phyloP scores from a whole-genome alignment of 2,329 filamentous ascomycete species.

The Nemania diffusa region DNA sequence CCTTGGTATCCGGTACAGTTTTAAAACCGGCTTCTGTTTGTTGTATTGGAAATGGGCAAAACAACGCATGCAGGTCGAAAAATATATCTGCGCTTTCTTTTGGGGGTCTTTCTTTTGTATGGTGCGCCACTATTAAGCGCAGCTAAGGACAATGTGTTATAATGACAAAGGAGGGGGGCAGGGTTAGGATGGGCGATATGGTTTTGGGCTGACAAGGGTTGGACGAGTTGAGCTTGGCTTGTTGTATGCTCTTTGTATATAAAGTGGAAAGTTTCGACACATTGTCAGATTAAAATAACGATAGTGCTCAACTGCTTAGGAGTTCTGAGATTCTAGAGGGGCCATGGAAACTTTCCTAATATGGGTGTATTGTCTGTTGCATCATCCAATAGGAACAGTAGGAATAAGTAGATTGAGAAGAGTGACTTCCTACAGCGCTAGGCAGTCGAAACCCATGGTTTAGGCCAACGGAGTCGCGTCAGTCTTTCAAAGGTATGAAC shows the following conservation, averaged over 20 bases:
- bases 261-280: constrained; percentile 18
- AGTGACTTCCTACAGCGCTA: too few relatives aligned
- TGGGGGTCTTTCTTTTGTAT: constrained; percentile 20
- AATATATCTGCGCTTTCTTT: neutral
- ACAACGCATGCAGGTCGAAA: neutral
- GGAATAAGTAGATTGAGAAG: too few relatives aligned
- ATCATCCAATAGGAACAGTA: too few relatives aligned
- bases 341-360: too few relatives aligned
- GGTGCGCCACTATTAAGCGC: constrained; percentile 4
- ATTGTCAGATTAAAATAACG: neutral
- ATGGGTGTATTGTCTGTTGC: too few relatives aligned
- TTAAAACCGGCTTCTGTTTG: neutral
- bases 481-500: too few relatives aligned
- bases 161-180: neutral
- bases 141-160: constrained; percentile 1
- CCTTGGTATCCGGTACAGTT: neutral
- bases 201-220: constrained; percentile 1
- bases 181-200: neutral
- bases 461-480: too few relatives aligned
- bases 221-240: neutral
- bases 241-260: constrained; percentile 33
- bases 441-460: too few relatives aligned
- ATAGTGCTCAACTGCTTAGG: neutral
- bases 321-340: neutral
- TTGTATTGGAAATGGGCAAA: neutral